Conservation (phyloP, 768 basidiomycete species). For the Leccinum aurantiacum region DNA sequence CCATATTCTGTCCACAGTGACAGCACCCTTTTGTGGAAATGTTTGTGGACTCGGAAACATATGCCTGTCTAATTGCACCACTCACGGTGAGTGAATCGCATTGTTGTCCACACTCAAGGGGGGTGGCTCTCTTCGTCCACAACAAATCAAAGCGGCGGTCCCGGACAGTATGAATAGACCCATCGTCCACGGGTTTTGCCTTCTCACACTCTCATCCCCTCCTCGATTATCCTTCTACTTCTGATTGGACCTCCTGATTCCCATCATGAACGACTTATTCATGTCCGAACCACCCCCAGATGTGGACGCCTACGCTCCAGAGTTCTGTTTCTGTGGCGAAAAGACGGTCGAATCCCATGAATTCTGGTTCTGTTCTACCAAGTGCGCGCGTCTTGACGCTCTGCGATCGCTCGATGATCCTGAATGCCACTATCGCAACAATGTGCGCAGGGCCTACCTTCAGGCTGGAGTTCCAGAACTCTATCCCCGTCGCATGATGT, state of each 20-base stretch:
- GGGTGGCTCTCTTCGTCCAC: background rate
- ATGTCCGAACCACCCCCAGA: conserved; percentile 4
- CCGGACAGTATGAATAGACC: conserved; percentile 15
- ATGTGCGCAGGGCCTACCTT: conserved; percentile 17
- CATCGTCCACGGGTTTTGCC: background rate
- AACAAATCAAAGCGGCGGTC: conserved; percentile 11
- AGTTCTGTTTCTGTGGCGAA: conserved; percentile 29
- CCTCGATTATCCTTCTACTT: too few species aligned
- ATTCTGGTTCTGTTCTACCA: conserved; percentile 29
- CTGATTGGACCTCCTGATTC: background rate
- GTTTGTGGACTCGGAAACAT: conserved; percentile 1
- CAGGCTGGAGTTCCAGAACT: conserved; percentile 3
- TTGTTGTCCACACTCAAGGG: conserved; percentile 12
- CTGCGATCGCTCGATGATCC: conserved; percentile 24
- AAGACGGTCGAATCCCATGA: conserved; percentile 26
- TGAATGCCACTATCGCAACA: conserved; percentile 28
- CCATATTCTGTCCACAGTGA: conserved; percentile 5
- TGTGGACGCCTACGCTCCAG: conserved; percentile 13
- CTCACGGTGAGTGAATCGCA: background rate
- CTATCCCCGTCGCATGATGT: conserved; percentile 13
- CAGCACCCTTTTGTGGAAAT: background rate
- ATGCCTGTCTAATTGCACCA: background rate
- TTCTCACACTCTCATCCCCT: background rate
- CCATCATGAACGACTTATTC: conserved; percentile 4
- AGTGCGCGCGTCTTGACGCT: conserved; percentile 30